Percentiles rank a stretch among this genome's conserved stretches.
Evolutionary conservation across 306 rosid species (phyloP).

Genomic region (Acacia crassicarpa): DNA sequence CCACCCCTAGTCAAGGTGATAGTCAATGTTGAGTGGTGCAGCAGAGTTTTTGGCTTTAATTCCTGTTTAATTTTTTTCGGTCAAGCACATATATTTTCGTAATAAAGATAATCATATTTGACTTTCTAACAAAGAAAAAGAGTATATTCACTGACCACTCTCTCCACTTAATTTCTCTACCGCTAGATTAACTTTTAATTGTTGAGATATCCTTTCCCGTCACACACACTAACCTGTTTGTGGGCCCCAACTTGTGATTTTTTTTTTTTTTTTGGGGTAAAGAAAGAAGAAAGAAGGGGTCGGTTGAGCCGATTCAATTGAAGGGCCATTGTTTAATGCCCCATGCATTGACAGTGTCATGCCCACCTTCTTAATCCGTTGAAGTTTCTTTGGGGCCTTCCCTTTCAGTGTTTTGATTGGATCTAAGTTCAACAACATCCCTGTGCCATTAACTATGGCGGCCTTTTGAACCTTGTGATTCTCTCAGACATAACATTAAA

Average conservation of each 20-base stretch:
- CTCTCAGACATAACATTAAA: not conserved
- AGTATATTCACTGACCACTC: no score
- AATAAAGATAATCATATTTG: no score
- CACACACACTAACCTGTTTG: no score
- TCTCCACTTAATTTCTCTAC: no score
- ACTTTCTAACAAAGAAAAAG: fast-evolving
- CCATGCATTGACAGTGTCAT: not conserved
- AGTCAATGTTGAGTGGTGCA: not conserved
- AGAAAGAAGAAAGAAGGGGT: not conserved
- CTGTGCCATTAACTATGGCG: not conserved
- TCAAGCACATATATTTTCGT: no score
- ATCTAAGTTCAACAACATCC: not conserved
- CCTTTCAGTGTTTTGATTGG: not conserved
- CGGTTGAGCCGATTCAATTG: not conserved
- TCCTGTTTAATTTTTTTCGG: not conserved
- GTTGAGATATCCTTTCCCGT: no score
- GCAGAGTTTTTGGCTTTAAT: not conserved
- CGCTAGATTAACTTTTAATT: no score
- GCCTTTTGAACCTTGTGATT: not conserved
- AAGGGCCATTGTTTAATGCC: not conserved
- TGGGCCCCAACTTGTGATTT: not conserved
- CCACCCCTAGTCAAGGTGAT: no score
- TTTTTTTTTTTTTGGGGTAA: no score
- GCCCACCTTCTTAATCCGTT: not conserved
- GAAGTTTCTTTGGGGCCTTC: not conserved